Evolutionary conservation across 2,329 filamentous ascomycete species (phyloP), one percentile per base, ranked within the genome.

Genomic region (Alternaria triticimaculans): DNA sequence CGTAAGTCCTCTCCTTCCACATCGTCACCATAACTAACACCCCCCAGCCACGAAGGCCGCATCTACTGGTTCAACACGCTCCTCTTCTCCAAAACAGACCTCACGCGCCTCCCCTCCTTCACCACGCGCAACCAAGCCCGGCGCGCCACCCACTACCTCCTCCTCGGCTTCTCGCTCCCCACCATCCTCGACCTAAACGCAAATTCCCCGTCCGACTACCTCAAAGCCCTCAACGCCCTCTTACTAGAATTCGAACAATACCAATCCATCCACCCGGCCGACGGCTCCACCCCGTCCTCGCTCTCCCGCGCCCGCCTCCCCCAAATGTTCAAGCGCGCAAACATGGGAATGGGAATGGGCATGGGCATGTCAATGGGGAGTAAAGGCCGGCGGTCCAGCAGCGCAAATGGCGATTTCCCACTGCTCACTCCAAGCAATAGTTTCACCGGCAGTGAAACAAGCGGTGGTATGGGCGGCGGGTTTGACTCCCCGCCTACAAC

Each of bases 31-130:
- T 5, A 23, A 23, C 73, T 61, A 14, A 3, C 3, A n/a, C 14
- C 55, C 2, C 7, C 55, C 77, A 97, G 93, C 26, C 94, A 99
- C 77, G 94, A 97, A 82, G 94, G 95, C 64, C 90, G 93, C 62
- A 90, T 97, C 45, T 98, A 97, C 84, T 98, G 96, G 94, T 97
- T 98, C 85, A 97, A 97, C 82, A 97, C 96, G 0, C 88, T 97
- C 64, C 91, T 97, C 76, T 97, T 97, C 81, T 92, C 94, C 69
- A 92, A 93, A 74, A 81, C 88, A 28, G 93, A 97, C 79, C 86
- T 98, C 33, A 84, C 87, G 55, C 90, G 90, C 75, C 90, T 97
- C 84, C 90, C 95, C 49, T 97, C 93, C 77, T 95, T 96, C 77
- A 92, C 96, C 63, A 84, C 89, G 5, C 89, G 92, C 68, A 96